Percentiles rank a stretch among this genome's conserved stretches.
These are phyloP conservation scores for Chytriomyces sp. DNA, from an alignment of 192 early-diverging fungal genomes.

Conservation along the genomic window DNA sequence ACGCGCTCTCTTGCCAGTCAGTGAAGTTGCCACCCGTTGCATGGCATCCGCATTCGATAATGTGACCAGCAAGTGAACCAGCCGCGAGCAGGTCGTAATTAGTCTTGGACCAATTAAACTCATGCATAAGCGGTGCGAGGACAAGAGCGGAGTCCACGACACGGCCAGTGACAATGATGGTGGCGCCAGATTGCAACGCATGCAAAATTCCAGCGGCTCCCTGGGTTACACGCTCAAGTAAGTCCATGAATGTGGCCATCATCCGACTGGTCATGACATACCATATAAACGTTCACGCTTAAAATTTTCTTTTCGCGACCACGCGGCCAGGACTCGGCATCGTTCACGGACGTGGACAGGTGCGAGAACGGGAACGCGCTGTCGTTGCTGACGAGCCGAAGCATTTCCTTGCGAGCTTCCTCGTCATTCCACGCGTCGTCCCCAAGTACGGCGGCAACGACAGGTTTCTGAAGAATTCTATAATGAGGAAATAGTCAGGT, in stretches of 20 bases:
- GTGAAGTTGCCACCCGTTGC: slow-evolving; percentile 73
- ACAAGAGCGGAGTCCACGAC: slow-evolving; percentile 70
- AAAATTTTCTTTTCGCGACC: slow-evolving; percentile 50
- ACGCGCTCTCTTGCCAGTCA: slow-evolving; percentile 60
- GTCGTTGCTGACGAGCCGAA: slow-evolving; percentile 30
- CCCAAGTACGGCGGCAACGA: slow-evolving; percentile 66
- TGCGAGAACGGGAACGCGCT: slow-evolving; percentile 44
- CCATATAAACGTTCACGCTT: slow-evolving; percentile 65
- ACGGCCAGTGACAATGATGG: slow-evolving; percentile 70
- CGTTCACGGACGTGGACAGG: slow-evolving; percentile 30
- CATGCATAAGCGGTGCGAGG: slow-evolving; percentile 64
- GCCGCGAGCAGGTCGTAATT: slow-evolving; percentile 60
- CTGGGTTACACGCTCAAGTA: too few species aligned
- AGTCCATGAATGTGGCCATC: background rate
- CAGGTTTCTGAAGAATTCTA: too few species aligned
- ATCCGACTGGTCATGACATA: background rate
- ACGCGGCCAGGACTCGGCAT: slow-evolving; percentile 54
- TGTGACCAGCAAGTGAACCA: slow-evolving; percentile 66
- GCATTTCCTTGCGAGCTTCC: slow-evolving; percentile 15
- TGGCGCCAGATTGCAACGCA: slow-evolving; percentile 58
- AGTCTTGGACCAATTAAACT: slow-evolving; percentile 56
- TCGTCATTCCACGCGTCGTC: slow-evolving; percentile 56
- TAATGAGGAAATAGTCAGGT: too few species aligned
- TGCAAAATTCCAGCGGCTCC: slow-evolving; percentile 58
- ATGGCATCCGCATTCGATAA: slow-evolving; percentile 72